A percentile compares a stretch with the other conserved stretches of the same genome.
Evolutionary conservation across 1,139 yeast genomes (phyloP).

Genomic region (Chernovozyma sophiae-reginae): DNA sequence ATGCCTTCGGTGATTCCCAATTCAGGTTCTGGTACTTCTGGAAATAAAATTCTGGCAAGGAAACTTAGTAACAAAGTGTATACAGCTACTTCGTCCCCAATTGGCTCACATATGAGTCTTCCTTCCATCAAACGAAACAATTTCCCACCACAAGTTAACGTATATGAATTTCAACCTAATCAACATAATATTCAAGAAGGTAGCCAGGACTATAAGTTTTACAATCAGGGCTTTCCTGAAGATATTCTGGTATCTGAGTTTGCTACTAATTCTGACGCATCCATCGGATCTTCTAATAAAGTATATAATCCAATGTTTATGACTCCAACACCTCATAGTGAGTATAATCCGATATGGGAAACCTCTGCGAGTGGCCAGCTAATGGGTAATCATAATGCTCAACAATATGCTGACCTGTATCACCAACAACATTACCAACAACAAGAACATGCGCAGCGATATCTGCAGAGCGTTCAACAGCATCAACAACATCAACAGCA

Average conservation of each 20-base stretch:
- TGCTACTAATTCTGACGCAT: not conserved
- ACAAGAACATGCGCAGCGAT: no score
- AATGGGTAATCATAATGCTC: no score
- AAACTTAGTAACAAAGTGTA: no score
- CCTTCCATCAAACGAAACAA: no score
- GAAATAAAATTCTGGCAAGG: no score
- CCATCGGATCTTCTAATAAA: not conserved
- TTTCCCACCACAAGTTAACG: no score
- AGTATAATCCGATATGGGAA: not conserved
- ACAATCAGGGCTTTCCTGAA: not conserved
- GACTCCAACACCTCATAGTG: not conserved
- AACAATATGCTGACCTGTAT: not conserved
- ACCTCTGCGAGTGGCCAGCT: no score
- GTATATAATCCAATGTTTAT: not conserved
- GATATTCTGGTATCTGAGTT: conserved; percentile 4
- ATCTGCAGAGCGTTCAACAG: no score
- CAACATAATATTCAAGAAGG: not conserved
- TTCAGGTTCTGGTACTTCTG: no score
- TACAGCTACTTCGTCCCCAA: no score
- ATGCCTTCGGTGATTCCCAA: no score
- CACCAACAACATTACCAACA: conserved; percentile 1
- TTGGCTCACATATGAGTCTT: no score
- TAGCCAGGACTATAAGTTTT: not conserved
- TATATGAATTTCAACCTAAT: not conserved
- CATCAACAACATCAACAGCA: conserved; percentile 4